Conservation (phyloP, 164 flowering plant species). For the Vitis amurensis region DNA sequence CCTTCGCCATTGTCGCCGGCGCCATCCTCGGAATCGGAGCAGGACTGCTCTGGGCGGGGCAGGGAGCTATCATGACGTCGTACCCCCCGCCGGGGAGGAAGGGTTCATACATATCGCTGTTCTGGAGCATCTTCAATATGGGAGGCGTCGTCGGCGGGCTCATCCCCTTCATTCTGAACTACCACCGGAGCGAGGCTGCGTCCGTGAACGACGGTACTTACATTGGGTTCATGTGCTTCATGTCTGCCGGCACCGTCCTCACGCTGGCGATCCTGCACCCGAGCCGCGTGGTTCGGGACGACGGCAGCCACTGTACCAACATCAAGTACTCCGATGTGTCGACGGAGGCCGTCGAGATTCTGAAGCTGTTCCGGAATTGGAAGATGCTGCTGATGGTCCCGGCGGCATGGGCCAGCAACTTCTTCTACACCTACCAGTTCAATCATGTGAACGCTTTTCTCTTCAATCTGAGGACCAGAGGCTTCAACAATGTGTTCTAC, state of each 20-base stretch:
- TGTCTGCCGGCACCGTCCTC: slow-evolving; percentile 62
- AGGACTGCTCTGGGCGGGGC: slow-evolving; percentile 86
- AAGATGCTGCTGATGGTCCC: slow-evolving; percentile 78
- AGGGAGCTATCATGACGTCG: slow-evolving; percentile 96
- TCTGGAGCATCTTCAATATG: slow-evolving; percentile 91
- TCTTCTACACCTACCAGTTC: slow-evolving; percentile 88
- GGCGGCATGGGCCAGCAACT: slow-evolving; percentile 91
- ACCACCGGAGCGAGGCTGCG: slow-evolving; percentile 47
- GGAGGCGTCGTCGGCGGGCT: slow-evolving; percentile 97
- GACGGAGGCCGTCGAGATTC: slow-evolving; percentile 53
- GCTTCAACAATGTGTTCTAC: slow-evolving; percentile 87
- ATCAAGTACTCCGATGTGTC: slow-evolving; percentile 60
- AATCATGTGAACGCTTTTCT: slow-evolving; percentile 73
- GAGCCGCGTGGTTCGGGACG: slow-evolving; percentile 62
- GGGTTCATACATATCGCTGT: slow-evolving; percentile 75
- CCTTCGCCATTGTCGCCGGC: slow-evolving; percentile 73
- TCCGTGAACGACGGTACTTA: slow-evolving; percentile 89
- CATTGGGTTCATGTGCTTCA: slow-evolving; percentile 84
- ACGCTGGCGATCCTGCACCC: slow-evolving; percentile 71
- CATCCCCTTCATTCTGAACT: slow-evolving; percentile 76
- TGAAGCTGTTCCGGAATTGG: slow-evolving; percentile 78
- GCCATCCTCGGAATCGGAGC: slow-evolving; percentile 86
- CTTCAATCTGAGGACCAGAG: slow-evolving; percentile 84
- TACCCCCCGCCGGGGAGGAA: slow-evolving; percentile 71
- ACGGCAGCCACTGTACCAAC: slow-evolving; percentile 58